These are phyloP conservation scores for Fusarium keratoplasticum DNA, from an alignment of 2,329 filamentous ascomycete species.

Conservation along the genomic window DNA sequence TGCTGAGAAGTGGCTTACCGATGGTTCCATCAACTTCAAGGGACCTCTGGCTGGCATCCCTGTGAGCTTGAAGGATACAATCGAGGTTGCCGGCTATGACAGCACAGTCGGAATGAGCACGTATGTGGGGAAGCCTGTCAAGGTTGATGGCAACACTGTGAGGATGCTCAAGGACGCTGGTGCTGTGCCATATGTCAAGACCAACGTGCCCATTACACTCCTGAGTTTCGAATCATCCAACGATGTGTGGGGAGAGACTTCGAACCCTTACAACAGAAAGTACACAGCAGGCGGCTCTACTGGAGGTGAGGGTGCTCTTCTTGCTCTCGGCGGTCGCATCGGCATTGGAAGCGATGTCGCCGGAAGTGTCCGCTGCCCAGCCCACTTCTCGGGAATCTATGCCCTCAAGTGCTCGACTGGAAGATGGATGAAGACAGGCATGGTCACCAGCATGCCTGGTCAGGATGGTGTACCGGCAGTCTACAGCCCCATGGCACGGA, in stretches of 20 bases:
- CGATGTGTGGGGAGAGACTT: conserved; percentile 82
- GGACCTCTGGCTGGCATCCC: conserved; percentile 90
- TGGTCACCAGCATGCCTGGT: conserved; percentile 89
- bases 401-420: conserved; percentile 88
- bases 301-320: conserved; percentile 83
- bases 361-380: conserved; percentile 86
- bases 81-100: conserved; percentile 86
- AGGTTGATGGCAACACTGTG: conserved; percentile 78
- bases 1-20: conserved; percentile 77
- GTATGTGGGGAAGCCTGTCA: conserved; percentile 74
- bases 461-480: conserved; percentile 92
- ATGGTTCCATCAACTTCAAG: conserved; percentile 74
- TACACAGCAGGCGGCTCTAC: conserved; percentile 93
- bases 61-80: conserved; percentile 83
- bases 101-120: conserved; percentile 83
- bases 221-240: conserved; percentile 86
- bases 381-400: conserved; percentile 92
- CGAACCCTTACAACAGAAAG: conserved; percentile 84
- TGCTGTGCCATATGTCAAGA: conserved; percentile 93
- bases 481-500: conserved; percentile 92
- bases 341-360: conserved; percentile 93
- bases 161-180: conserved; percentile 86
- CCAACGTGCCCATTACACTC: conserved; percentile 87
- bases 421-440: conserved; percentile 87
- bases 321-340: conserved; percentile 86